A percentile compares a stretch with the other conserved stretches of the same genome.
phyloP scores from a whole-genome alignment of 2,329 filamentous ascomycete species.

The Stachybotrys chartarum region DNA sequence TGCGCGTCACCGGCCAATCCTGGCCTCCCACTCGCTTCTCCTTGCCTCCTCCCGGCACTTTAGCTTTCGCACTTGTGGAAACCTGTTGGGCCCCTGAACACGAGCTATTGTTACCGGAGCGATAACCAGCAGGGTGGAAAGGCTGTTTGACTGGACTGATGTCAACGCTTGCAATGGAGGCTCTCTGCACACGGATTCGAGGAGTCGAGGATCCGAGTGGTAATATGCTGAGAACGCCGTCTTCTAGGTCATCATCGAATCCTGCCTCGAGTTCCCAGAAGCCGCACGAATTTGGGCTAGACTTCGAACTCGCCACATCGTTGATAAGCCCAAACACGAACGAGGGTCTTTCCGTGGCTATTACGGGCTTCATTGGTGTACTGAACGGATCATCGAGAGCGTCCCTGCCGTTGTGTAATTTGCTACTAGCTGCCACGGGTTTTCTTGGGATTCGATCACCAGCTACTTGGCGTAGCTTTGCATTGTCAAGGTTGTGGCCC shows the following conservation, averaged over 20 bases:
- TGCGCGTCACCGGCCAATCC: neutral
- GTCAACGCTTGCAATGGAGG: constrained; percentile 8
- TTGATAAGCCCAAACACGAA: neutral
- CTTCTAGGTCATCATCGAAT: constrained; percentile 29
- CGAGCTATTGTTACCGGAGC: no score
- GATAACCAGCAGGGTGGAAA: neutral
- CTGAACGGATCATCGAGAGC: constrained; percentile 22
- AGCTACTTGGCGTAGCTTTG: constrained; percentile 25
- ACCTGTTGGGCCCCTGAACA: no score
- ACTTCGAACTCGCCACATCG: neutral
- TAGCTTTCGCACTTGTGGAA: no score
- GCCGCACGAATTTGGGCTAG: neutral
- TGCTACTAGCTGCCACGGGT: constrained; percentile 18
- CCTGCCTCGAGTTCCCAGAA: constrained; percentile 29
- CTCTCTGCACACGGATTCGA: constrained; percentile 15
- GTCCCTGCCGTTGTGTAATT: constrained; percentile 15
- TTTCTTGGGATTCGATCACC: constrained; percentile 21
- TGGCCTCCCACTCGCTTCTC: neutral
- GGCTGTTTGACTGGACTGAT: constrained; percentile 6
- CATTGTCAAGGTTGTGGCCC: constrained; percentile 23
- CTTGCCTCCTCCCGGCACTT: neutral
- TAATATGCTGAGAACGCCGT: constrained; percentile 26
- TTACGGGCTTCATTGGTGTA: constrained; percentile 1
- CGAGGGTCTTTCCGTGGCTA: neutral
- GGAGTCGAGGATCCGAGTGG: constrained; percentile 32